phyloP scores from a whole-genome alignment of 2,329 filamentous ascomycete genomes.

The Fusarium tanahbumbuense region DNA sequence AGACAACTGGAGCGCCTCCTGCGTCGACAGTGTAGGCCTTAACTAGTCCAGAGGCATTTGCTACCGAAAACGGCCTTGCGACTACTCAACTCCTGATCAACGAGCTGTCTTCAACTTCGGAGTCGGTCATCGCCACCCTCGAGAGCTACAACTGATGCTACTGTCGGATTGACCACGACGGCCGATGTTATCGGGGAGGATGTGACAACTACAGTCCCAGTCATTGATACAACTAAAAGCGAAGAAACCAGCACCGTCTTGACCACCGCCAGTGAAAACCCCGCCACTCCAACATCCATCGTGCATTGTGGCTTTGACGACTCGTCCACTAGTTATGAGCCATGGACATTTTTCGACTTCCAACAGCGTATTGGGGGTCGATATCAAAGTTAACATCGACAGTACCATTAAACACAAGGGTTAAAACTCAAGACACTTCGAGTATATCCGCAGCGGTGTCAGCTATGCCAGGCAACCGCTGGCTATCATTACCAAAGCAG shows the following conservation, averaged over 20 bases:
- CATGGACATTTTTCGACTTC: neutral
- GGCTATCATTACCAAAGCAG: neutral
- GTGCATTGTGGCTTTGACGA: neutral
- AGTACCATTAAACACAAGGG: neutral
- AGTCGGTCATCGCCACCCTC: too few species aligned
- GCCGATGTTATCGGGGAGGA: neutral
- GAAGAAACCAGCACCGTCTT: too few species aligned
- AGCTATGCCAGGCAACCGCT: neutral
- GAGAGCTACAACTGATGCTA: neutral
- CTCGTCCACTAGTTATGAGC: neutral
- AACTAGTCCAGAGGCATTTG: too few species aligned
- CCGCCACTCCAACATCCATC: too few species aligned
- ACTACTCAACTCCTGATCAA: too few species aligned
- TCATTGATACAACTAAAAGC: neutral
- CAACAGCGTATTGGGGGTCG: neutral
- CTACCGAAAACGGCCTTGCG: too few species aligned
- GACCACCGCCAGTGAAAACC: too few species aligned
- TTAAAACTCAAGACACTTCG: neutral
- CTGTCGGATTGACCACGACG: accelerated
- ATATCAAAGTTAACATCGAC: neutral
- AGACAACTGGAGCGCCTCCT: neutral
- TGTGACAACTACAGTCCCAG: neutral
- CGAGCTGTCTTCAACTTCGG: too few species aligned
- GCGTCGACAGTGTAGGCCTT: too few species aligned
- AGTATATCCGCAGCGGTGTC: neutral